Evolutionary conservation across 1,139 yeast species (phyloP), one percentile per base, ranked within the genome.

Genomic region (Saccharomyces hybrid): DNA sequence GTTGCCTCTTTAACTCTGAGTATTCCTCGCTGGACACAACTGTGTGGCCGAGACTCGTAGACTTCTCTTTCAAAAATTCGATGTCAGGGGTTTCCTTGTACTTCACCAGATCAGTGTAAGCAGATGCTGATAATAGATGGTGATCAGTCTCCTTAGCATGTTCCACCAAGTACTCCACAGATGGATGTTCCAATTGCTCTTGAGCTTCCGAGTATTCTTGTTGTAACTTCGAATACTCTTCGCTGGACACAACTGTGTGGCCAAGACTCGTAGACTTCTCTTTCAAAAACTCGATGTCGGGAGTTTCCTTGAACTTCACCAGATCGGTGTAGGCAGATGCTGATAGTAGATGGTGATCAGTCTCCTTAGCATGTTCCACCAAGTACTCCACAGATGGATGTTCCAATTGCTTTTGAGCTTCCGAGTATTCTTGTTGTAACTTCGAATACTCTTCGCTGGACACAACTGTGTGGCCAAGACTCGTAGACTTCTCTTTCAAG

Each of bases 21-120:
- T 48, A 34, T 26, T 55, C 42, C 27, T 41, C 24, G 49, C 50
- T 12, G 38, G 51, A 34, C 6, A 41, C 48, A 14, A 50, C 19
- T 14, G 34, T 7, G 24, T 50, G 28, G 26, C 51, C 34, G 26
- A 50, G 42, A 11, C 58, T 61, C 1, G 57, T 50, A 0, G 80
- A 78, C 52, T 71, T 70, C 4, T 65, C 66, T 9, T 59, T 61
- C 21, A 80, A 61, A 52, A 73, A 73, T 7, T 74, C 56, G 11
- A 51, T 42, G 58, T 59, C 48, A 1, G 71, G 70, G 59, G 56
- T 63, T 55, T 52, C 60, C 21, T 48, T 24, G 47, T 61, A 59
- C n/a, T 64, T 66, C 1, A 61, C 57, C 8, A 47, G 31, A 34
- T 53, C 55, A 6, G 58, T 50, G 16, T 21, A 21, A 1, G 21